Evolutionary conservation across 148 eudicot species (phyloP), one percentile per base, ranked within the genome.

Genomic region (Vaccinium corymbosum): DNA sequence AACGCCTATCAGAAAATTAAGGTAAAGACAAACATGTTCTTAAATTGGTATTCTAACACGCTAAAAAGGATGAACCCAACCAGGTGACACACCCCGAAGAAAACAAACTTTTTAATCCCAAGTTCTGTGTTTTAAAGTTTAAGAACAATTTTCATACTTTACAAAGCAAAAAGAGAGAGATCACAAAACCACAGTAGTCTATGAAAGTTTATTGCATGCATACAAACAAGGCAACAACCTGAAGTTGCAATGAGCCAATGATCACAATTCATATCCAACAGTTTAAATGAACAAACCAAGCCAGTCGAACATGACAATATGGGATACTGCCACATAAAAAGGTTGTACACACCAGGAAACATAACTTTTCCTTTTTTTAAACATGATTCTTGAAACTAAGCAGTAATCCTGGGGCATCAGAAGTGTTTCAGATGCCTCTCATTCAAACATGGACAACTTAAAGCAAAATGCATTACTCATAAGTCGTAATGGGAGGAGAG

Each of bases 371-470:
- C 29, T 3, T 55, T 17, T 29, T 10, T 15, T 78, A 6, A 6
- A 78, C 10, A 25, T 5, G 3, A 78, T 12, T 73, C 78, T 22
- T 48, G 79, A 76, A 46, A 74, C 50, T 49, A 76, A 50, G 62
- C n/a, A 75, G 8, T 75, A 19, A 20, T 48, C 27, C 20, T 19
- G 53, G 6, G 53, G 78, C 78, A 20, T 76, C 56, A n/a, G 55
- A 78, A 17, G 17, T 27, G 62, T 20, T 64, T 11, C 53, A 17
- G 19, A 42, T 49, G 16, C 53, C 62, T 61, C 22, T 12, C 17
- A 22, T 32, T 80, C 49, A 76, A 7, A 25, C 13, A 42, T 50
- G 8, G 50, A 49, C 85, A 90, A 83, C 88, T 88, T 81, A 85
- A 81, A 46, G 48, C 46, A 38, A 73, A 17, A 32, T 52, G 52